Evolutionary conservation across 371 early-diverging fungal species (phyloP).

Genomic region (Mortierella sp.): DNA sequence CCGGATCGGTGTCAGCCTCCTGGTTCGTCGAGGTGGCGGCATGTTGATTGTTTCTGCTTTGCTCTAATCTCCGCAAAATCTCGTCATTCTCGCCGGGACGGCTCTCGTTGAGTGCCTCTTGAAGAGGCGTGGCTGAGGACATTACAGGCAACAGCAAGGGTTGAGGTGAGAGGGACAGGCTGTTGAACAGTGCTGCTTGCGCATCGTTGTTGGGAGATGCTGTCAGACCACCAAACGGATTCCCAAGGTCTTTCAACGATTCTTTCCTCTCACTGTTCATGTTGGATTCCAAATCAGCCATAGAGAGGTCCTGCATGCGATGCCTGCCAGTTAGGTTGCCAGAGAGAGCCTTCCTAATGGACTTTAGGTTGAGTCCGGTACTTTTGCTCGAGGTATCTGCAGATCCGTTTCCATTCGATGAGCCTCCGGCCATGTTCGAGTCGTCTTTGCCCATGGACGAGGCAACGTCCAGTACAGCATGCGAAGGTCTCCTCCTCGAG

Average conservation of each 20-base stretch:
- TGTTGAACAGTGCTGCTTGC: conserved; percentile 24
- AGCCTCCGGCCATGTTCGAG: neutral
- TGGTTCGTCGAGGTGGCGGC: conserved; percentile 3
- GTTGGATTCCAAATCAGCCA: conserved; percentile 38
- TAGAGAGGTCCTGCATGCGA: conserved; percentile 16
- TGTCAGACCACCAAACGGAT: conserved; percentile 11
- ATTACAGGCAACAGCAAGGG: conserved; percentile 39
- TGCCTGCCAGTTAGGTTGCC: conserved; percentile 23
- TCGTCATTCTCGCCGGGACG: conserved; percentile 12
- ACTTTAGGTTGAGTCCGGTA: conserved; percentile 28
- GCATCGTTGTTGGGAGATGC: conserved; percentile 14
- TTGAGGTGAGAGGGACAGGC: conserved; percentile 26
- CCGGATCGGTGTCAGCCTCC: neutral
- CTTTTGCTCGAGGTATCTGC: conserved; percentile 18
- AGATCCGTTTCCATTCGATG: conserved; percentile 5
- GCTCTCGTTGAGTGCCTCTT: conserved; percentile 24
- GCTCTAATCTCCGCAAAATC: conserved; percentile 16
- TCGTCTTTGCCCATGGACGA: neutral
- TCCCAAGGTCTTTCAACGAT: conserved; percentile 15
- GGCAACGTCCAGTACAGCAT: conserved; percentile 11
- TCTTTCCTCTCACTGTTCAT: neutral
- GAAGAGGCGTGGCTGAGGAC: conserved; percentile 2
- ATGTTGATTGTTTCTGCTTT: conserved; percentile 9
- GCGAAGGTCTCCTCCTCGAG: conserved; percentile 28
- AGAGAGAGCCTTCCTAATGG: conserved; percentile 35